Base-by-base conservation (phyloP, 2,329 filamentous ascomycete species). In the Acarospora socialis region DNA sequence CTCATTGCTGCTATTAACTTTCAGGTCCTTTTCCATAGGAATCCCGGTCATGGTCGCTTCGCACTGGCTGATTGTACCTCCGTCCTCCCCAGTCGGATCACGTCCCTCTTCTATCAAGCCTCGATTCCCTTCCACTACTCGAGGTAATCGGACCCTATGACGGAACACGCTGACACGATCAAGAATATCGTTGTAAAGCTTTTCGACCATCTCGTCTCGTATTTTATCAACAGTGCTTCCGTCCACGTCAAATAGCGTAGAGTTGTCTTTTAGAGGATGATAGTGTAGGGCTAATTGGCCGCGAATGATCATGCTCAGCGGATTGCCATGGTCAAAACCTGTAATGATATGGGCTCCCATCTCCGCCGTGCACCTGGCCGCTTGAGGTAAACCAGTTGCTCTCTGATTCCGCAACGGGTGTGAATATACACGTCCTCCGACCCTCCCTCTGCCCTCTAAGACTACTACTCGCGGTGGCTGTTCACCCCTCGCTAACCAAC, bases 341-440 rank as follows among this genome's bases (percentile, higher is more conserved):
- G 92, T 94, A 39, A 98, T 84, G 38, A 98, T 95, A 66, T 98
- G 93, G 34, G 87, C 90, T 17, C 90, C 90, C 76, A 94, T 92
- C 53, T 98, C 90, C 19, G 83, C 90, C 13, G 86, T 95, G 48
- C 78, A 79, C 30, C 57, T 69, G 52, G 66, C 70, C 56, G 63
- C 50, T 43, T 63, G 46, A 50, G 64, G 57, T 50, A 73, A 44
- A 42, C 39, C 26, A 15, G 58, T 55, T 34, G 62, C 55, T 52
- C 69, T 53, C 61, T 78, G 59, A 60, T 73, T 66, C 62, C 59
- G 61, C 38, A 77, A 54, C 28, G 70, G 71, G 50, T 77, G 83
- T 32, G 90, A 98, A 56, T 94, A 95, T 13, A 98, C 83, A 43
- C 90, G 74, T 23, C 90, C 90, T 23, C 90, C 90, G 32, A 98